Percentiles rank a stretch among this genome's conserved stretches.
Conservation (phyloP, 352 stramenopile genomes). For the Pseudoperonospora humuli region DNA sequence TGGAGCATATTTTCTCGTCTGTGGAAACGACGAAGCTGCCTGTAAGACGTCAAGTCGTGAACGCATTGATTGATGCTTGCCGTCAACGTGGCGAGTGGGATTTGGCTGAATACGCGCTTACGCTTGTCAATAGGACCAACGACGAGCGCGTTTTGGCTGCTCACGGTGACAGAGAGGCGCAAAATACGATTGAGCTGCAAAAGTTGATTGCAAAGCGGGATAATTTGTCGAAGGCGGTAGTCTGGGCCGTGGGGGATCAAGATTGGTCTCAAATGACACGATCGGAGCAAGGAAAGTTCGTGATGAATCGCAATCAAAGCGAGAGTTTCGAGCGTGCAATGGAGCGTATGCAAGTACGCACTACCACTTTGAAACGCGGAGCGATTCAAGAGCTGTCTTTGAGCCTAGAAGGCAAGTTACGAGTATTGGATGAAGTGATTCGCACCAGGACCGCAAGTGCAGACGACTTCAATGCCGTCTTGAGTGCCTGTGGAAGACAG, state of each 20-base stretch:
- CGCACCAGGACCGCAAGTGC: constrained; percentile 3
- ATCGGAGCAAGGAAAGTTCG: constrained; percentile 10
- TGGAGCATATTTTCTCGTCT: constrained; percentile 9
- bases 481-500: constrained; percentile 30
- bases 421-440: constrained; percentile 35
- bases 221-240: constrained; percentile 9
- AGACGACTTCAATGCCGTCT: constrained; percentile 30
- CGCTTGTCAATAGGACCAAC: constrained; percentile 3
- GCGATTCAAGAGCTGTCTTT: constrained; percentile 18
- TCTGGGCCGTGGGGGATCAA: constrained; percentile 16
- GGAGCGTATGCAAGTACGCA: constrained; percentile 7
- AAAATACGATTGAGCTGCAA: constrained; percentile 6
- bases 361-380: neutral
- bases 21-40: constrained; percentile 5
- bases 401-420: constrained; percentile 23
- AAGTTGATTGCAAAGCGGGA: constrained; percentile 16
- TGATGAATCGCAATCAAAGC: constrained; percentile 10
- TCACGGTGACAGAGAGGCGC: neutral
- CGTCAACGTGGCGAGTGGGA: constrained; percentile 33
- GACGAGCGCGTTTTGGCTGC: neutral
- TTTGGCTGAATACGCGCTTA: constrained; percentile 15
- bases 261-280: constrained; percentile 17
- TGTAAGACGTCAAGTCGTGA: constrained; percentile 24
- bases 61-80: constrained; percentile 44
- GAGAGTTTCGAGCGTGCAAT: constrained; percentile 20